Evolutionary conservation across 495 filamentous ascomycete species (phyloP).

Genomic region (Stereocaulon alpinum): DNA sequence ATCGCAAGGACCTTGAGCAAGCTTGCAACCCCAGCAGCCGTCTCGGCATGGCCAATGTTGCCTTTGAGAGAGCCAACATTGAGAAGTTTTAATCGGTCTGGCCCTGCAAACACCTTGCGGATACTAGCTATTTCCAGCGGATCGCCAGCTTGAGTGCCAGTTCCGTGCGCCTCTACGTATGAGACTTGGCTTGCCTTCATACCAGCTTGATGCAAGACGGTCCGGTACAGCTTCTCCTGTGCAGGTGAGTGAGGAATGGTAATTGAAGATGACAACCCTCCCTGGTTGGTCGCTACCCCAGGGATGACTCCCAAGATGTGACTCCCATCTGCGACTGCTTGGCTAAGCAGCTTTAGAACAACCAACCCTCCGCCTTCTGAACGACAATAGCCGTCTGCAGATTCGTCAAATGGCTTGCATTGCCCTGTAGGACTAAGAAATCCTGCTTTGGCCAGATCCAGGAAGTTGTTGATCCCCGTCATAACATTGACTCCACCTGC

Average conservation of each 20-base stretch:
- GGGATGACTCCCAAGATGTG: conserved; percentile 52
- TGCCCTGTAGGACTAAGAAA: conserved; percentile 34
- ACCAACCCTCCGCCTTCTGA: conserved; percentile 56
- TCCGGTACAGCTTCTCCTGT: conserved; percentile 19
- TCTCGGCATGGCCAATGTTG: conserved; percentile 35
- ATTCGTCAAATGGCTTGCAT: conserved; percentile 63
- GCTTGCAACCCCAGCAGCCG: conserved; percentile 25
- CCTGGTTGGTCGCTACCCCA: conserved; percentile 54
- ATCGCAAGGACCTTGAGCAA: conserved; percentile 31
- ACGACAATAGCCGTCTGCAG: conserved; percentile 65
- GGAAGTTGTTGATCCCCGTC: conserved; percentile 26
- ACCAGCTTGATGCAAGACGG: conserved; percentile 2
- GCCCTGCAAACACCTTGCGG: conserved; percentile 27
- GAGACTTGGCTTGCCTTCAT: conserved; percentile 19
- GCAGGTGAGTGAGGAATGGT: conserved; percentile 29
- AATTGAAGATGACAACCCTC: conserved; percentile 51
- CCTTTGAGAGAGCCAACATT: conserved; percentile 31
- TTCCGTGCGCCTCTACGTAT: conserved; percentile 35
- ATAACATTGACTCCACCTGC: conserved; percentile 36
- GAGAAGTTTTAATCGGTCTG: conserved; percentile 27
- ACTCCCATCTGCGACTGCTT: conserved; percentile 53
- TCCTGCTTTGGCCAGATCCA: conserved; percentile 29
- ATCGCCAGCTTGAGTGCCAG: conserved; percentile 27
- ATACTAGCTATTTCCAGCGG: conserved; percentile 32
- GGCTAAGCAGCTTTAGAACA: conserved; percentile 53